Percentiles rank a stretch among this genome's conserved stretches.
Conservation (phyloP, 768 basidiomycete species). For the Boletus rubroflammeus region DNA sequence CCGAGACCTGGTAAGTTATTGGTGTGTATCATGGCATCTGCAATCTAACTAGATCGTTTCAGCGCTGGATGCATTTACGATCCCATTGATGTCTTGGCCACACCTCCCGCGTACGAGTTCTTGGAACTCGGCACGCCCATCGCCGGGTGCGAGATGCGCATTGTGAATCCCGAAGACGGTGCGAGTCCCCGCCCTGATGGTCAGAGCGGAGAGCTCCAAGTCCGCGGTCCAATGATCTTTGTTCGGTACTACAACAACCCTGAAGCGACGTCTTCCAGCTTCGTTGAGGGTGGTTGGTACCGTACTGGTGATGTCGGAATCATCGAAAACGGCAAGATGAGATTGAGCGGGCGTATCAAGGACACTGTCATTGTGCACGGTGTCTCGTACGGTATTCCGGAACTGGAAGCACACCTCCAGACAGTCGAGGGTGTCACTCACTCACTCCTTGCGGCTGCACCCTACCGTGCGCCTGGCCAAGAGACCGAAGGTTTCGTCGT, state of each 20-base stretch:
- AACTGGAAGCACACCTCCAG: conserved; percentile 37
- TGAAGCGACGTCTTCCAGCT: conserved; percentile 27
- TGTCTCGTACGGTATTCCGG: conserved; percentile 1
- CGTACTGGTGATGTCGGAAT: conserved; percentile 56
- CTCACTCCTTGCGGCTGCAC: conserved; percentile 33
- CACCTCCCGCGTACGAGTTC: conserved; percentile 29
- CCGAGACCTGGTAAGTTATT: conserved; percentile 36
- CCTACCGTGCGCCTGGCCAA: conserved; percentile 34
- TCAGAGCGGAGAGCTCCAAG: neutral
- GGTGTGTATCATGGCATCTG: neutral
- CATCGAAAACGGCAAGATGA: conserved; percentile 33
- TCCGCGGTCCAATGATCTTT: neutral
- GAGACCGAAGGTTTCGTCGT: conserved; percentile 41
- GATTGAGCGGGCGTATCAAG: conserved; percentile 1
- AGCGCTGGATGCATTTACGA: conserved; percentile 43
- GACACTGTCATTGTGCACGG: neutral
- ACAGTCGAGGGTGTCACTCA: conserved; percentile 33
- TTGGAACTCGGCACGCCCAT: conserved; percentile 37
- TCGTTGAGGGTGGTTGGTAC: conserved; percentile 52
- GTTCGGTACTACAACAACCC: conserved; percentile 1
- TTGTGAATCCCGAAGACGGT: conserved; percentile 31
- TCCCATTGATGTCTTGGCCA: conserved; percentile 22
- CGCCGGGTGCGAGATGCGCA: conserved; percentile 34
- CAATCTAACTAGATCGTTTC: neutral
- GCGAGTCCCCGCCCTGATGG: conserved; percentile 17